Evolutionary conservation across 192 early-diverging fungal species (phyloP).

Genomic region (Umbelopsis vinacea): DNA sequence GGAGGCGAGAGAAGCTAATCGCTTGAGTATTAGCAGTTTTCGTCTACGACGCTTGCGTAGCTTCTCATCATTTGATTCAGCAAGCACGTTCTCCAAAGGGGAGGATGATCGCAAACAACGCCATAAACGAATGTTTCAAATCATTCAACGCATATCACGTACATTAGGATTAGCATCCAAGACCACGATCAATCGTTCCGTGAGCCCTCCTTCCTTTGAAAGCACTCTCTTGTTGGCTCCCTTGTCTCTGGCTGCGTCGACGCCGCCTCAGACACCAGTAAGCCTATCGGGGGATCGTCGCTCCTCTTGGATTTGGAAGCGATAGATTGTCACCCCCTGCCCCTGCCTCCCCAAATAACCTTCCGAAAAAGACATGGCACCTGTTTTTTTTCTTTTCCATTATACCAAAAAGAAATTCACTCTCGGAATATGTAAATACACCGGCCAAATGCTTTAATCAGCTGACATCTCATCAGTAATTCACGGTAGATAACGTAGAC

Average conservation of each 20-base stretch:
- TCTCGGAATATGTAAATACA: background rate
- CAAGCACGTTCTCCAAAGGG: conserved; percentile 9
- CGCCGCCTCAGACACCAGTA: conserved; percentile 1
- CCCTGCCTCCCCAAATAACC: background rate
- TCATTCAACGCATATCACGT: conserved; percentile 11
- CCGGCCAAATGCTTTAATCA: background rate
- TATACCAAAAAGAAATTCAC: background rate
- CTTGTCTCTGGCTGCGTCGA: background rate
- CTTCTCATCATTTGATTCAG: conserved; percentile 8
- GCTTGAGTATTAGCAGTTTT: conserved; percentile 14
- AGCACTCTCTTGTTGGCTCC: conserved; percentile 1
- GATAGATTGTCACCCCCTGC: background rate
- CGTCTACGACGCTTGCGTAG: conserved; percentile 11
- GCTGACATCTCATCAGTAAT: too few species aligned
- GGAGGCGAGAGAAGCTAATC: conserved; percentile 18
- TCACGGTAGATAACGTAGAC: too few species aligned
- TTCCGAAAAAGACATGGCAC: too few species aligned
- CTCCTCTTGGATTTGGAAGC: conserved; percentile 12
- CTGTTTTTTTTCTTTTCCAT: too few species aligned
- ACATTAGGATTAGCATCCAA: conserved; percentile 3
- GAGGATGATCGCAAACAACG: conserved; percentile 13
- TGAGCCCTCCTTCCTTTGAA: background rate
- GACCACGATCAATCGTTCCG: background rate
- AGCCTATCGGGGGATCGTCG: conserved; percentile 1
- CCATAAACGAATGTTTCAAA: conserved; percentile 21